Conservation (phyloP, 2,329 filamentous ascomycete species). For the Diaporthe amygdali region DNA sequence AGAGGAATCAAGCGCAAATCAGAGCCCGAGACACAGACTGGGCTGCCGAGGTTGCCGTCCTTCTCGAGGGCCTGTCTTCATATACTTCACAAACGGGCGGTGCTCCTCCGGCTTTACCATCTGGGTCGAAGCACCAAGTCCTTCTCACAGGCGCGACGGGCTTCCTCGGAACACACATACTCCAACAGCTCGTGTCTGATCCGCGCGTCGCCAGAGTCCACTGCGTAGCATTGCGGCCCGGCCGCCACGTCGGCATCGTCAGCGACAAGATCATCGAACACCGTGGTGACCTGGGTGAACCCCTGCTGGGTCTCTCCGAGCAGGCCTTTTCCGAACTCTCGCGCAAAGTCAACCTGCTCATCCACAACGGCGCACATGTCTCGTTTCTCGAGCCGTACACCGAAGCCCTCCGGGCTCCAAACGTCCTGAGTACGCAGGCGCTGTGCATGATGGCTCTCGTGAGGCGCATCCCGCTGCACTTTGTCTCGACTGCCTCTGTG, state of each 20-base stretch:
- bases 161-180: constrained; percentile 45
- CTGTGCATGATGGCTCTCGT: constrained; percentile 35
- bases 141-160: constrained; percentile 43
- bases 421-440: constrained; percentile 41
- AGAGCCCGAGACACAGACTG: constrained; percentile 1
- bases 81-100: neutral
- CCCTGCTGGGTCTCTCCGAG: constrained; percentile 28
- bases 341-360: constrained; percentile 41
- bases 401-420: constrained; percentile 35
- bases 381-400: constrained; percentile 43
- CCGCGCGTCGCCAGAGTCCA: constrained; percentile 41
- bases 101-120: neutral
- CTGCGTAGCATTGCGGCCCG: constrained; percentile 45
- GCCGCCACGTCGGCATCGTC: neutral
- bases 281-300: constrained; percentile 32
- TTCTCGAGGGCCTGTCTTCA: neutral
- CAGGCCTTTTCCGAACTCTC: constrained; percentile 12
- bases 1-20: neutral
- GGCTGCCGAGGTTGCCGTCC: constrained; percentile 28
- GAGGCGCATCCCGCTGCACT: constrained; percentile 35
- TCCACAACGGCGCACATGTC: constrained; percentile 56
- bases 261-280: constrained; percentile 24
- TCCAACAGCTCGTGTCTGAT: constrained; percentile 40
- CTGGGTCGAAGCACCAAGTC: constrained; percentile 25
- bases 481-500: constrained; percentile 32